Evolutionary conservation across 768 basidiomycete genomes (phyloP).

Genomic region (Hygrocybe coccinea): DNA sequence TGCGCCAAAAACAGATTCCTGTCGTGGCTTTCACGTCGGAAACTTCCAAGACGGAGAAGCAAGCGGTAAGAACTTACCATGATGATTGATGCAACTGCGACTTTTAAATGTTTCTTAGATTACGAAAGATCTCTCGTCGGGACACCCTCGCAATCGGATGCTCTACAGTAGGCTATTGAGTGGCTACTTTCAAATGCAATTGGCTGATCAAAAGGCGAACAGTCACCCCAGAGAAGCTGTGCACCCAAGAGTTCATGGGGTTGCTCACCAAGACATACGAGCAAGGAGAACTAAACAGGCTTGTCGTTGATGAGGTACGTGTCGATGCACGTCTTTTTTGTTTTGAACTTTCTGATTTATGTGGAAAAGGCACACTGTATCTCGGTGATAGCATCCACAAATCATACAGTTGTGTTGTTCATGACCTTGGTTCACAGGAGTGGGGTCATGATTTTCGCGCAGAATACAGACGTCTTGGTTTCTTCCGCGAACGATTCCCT

Average conservation of each 20-base stretch:
- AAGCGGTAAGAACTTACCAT: constrained; percentile 37
- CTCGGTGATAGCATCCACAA: constrained; percentile 42
- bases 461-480: constrained; percentile 68
- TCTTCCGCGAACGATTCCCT: constrained; percentile 61
- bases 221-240: constrained; percentile 79
- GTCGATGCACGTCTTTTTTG: not conserved
- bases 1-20: constrained; percentile 49
- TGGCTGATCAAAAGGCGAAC: not conserved
- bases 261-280: constrained; percentile 48
- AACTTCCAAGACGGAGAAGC: constrained; percentile 48
- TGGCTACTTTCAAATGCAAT: not conserved
- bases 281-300: constrained; percentile 57
- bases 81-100: not conserved
- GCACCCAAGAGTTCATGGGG: constrained; percentile 47
- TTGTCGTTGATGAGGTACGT: constrained; percentile 77
- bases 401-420: not conserved
- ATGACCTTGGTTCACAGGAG: constrained; percentile 42
- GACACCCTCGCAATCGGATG: constrained; percentile 53
- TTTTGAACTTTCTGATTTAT: not conserved
- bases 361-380: constrained; percentile 69
- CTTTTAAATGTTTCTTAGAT: constrained; percentile 42
- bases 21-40: constrained; percentile 68
- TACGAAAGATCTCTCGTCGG: constrained; percentile 53
- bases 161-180: constrained; percentile 58
- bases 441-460: constrained; percentile 81